Evolutionary conservation across 495 filamentous ascomycete genomes (phyloP), one percentile per base, ranked within the genome.

Genomic region (Xeromyces bisporus): DNA sequence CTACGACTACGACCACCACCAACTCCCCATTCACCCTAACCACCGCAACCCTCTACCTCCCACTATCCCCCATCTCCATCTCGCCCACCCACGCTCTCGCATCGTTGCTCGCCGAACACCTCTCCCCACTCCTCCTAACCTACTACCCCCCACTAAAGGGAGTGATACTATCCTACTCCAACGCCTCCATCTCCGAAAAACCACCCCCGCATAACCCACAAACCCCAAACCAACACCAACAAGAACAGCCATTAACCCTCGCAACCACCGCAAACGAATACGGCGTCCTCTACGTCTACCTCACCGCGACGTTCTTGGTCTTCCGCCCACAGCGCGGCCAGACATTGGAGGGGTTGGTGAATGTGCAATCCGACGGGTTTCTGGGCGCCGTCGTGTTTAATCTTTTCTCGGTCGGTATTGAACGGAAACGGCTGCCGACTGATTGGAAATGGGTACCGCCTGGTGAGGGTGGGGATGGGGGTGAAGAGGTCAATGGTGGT

Each of bases 61-160:
- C 79, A 9, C 53, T 84, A 17, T 64, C 78, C 15, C 79, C 79
- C 11, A 70, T 78, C 37, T 67, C 69, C 3, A 70, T 78, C 37
- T 69, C 70, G 7, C 64, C 76, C 17, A 54, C 55, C 6, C 60
- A 67, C 43, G 73, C 77, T n/a, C 50, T 75, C 29, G 63, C 72
- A 40, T 73, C 72, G 21, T 50, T 80, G 15, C 69, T 75, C 38
- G 73, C 75, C 23, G 77, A 82, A 43, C 75, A 84, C 46, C 64
- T 85, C 25, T 79, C 80, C 11, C 79, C 80, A 9, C 60, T 82
- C 11, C 62, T 87, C 17, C 66, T 87, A 23, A 74, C 66, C 16
- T 87, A 81, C 55, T 82, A 73, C 40, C 66, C 78, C 6, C 76
- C 77, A 2, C 56, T 84, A 32, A 53, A 64, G 18, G 80, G 77